Evolutionary conservation across 139 green algal genomes (phyloP), one percentile per base, ranked within the genome.

Genomic region (Micractinium conductrix): DNA sequence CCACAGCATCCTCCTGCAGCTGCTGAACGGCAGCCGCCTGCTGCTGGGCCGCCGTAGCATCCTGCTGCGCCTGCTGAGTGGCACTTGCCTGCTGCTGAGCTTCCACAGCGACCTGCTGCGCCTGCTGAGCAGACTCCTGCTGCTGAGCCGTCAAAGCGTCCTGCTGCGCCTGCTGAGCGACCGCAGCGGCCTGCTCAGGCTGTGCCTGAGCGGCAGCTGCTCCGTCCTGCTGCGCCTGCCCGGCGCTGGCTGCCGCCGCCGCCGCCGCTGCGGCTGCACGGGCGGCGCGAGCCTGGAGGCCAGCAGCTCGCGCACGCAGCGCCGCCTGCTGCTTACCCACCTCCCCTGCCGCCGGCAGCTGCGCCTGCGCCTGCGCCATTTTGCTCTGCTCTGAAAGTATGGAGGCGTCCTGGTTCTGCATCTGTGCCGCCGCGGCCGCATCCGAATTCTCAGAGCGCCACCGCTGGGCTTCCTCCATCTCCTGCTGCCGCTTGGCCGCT

Each of bases 401-500:
- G 7, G 75, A 26, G 0, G 75, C 60, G 16, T 81, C 75, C 75
- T 81, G 75, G 16, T 63, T 38, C 75, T 81, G 75, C 55, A 71
- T 81, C 37, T 50, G 22, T 24, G 75, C 75, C 2, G 75, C 75
- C 16, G 53, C 35, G 12, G 75, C 75, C 24, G 55, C 53, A 53
- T 70, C 53, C 17, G 53, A 21, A 38, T 81, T 81, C 50, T 81
- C n/a, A 7, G 53, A 37, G 44, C 70, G 38, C 75, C 75, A 81
- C 17, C 50, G 50, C 38, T 70, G 55, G 4, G 75, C 75, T 26
- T 70, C 75, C 4, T 63, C 75, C 37, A 50, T 14, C 75, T 81
- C 75, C 0, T 37, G 28, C 19, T 63, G 50, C 1, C 75, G 53
- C 75, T 81, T 81, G 75, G 53, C 53, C 12, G 75, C 75, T 0